Percentiles rank a stretch among this genome's conserved stretches.
Conservation (phyloP, 768 basidiomycete species). For the Clitopilus hobsonii region DNA sequence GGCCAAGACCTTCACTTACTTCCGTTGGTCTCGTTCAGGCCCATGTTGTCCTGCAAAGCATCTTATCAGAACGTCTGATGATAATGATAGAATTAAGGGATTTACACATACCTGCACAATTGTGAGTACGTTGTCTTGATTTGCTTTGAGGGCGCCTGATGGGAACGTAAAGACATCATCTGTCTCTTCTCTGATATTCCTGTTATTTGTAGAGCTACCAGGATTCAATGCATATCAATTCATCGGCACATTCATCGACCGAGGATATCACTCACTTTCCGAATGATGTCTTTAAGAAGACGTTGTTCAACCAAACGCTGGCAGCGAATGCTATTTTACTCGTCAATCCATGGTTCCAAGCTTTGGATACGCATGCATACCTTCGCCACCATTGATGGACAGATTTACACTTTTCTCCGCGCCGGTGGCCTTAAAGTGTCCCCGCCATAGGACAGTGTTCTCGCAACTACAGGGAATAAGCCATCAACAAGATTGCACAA, state of each 20-base stretch:
- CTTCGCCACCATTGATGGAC: slow-evolving; percentile 78
- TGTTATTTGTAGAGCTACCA: slow-evolving; percentile 62
- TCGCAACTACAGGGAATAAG: slow-evolving; percentile 58
- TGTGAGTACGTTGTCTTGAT: slow-evolving; percentile 71
- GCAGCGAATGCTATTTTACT: slow-evolving; percentile 68
- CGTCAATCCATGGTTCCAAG: not conserved
- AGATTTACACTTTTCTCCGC: slow-evolving; percentile 62
- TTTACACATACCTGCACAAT: slow-evolving; percentile 56
- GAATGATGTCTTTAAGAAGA: slow-evolving; percentile 67
- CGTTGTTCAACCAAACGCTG: slow-evolving; percentile 74
- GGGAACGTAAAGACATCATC: slow-evolving; percentile 68
- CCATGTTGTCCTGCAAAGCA: slow-evolving; percentile 68
- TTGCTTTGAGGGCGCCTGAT: slow-evolving; percentile 39
- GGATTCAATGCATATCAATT: not conserved
- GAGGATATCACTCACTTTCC: slow-evolving; percentile 51
- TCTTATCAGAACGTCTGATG: not conserved
- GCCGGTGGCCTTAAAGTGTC: slow-evolving; percentile 67
- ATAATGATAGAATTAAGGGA: not conserved
- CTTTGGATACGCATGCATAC: slow-evolving; percentile 24
- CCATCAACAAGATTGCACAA: not conserved
- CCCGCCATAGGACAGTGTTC: slow-evolving; percentile 77
- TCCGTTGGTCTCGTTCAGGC: slow-evolving; percentile 56
- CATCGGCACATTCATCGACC: not conserved
- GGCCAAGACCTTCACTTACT: slow-evolving; percentile 24
- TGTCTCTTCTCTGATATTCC: slow-evolving; percentile 55